Conservation (phyloP, 768 basidiomycete species). For the Termitomyces eurrhizus region DNA sequence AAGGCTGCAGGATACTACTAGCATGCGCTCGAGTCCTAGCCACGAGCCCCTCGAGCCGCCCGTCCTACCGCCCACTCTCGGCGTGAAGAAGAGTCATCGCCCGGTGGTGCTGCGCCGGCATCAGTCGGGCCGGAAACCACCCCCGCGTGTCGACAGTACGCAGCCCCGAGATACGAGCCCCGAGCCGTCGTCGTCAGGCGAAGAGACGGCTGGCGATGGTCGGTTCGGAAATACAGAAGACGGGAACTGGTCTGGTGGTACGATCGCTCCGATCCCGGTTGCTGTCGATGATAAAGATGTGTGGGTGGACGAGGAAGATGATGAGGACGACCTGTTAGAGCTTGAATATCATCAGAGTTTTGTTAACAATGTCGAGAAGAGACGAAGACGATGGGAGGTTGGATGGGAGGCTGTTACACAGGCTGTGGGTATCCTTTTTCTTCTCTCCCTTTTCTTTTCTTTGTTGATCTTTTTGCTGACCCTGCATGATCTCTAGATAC, state of each 20-base stretch:
- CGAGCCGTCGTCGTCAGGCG: constrained; percentile 70
- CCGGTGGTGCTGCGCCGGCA: constrained; percentile 21
- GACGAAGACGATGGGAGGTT: constrained; percentile 68
- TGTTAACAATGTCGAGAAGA: constrained; percentile 60
- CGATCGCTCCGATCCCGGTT: constrained; percentile 13
- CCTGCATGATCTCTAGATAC: constrained; percentile 46
- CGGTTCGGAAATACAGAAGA: constrained; percentile 35
- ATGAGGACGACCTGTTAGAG: constrained; percentile 68
- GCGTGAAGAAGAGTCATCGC: constrained; percentile 34
- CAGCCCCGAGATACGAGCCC: constrained; percentile 81
- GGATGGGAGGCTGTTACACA: constrained; percentile 74
- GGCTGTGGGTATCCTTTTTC: constrained; percentile 44
- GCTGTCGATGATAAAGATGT: constrained; percentile 46
- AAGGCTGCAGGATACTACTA: constrained; percentile 45
- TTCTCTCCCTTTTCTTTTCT: not conserved
- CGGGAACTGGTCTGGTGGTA: constrained; percentile 31
- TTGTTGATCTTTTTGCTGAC: not conserved
- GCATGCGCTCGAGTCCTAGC: constrained; percentile 68
- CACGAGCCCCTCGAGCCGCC: constrained; percentile 63
- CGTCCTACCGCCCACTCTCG: constrained; percentile 41
- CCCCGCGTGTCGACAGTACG: constrained; percentile 78
- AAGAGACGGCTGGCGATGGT: constrained; percentile 75
- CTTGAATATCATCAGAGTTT: constrained; percentile 75
- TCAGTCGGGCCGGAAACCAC: constrained; percentile 47
- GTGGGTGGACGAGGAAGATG: constrained; percentile 73